A percentile compares a stretch with the other conserved stretches of the same genome.
These are phyloP conservation scores for Colletotrichum sublineola DNA, from an alignment of 2,329 filamentous ascomycete species.

Conservation along the genomic window DNA sequence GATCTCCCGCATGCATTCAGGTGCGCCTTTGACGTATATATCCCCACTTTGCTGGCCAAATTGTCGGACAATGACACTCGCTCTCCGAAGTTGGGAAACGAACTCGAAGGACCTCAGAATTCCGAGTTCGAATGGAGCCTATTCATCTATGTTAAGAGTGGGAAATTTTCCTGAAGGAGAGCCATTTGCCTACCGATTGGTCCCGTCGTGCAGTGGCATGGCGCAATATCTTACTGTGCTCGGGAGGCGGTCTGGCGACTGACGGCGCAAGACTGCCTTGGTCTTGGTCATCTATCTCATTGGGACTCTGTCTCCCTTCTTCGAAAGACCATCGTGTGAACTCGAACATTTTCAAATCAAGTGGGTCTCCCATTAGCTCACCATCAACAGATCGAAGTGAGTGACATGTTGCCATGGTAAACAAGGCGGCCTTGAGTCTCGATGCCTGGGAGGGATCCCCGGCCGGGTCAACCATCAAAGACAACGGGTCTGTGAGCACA, in stretches of 20 bases:
- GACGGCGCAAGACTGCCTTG: constrained; percentile 85
- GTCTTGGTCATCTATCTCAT: constrained; percentile 78
- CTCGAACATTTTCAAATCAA: constrained; percentile 99
- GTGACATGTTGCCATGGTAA: constrained; percentile 98
- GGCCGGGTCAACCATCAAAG: constrained; percentile 60
- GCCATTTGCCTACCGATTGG: constrained; percentile 46
- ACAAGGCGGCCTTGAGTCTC: constrained; percentile 73
- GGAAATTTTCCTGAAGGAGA: background rate
- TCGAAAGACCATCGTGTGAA: constrained; percentile 95
- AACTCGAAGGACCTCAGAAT: constrained; percentile 94
- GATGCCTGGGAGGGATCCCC: constrained; percentile 21
- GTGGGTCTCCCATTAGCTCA: constrained; percentile 90
- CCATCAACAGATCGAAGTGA: constrained; percentile 88
- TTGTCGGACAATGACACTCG: constrained; percentile 91
- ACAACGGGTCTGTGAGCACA: constrained; percentile 75
- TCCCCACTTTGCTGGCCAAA: constrained; percentile 88
- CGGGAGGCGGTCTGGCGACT: constrained; percentile 82
- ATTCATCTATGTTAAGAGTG: constrained; percentile 40
- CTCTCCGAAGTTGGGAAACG: constrained; percentile 89
- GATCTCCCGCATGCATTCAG: constrained; percentile 96
- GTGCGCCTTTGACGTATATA: constrained; percentile 95
- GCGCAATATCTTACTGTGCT: constrained; percentile 44
- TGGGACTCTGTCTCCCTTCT: constrained; percentile 80
- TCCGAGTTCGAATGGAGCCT: constrained; percentile 83
- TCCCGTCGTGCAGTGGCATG: constrained; percentile 45